These are phyloP conservation scores for Hymenoscyphus linearis DNA, from an alignment of 2,329 filamentous ascomycete species.

Conservation along the genomic window DNA sequence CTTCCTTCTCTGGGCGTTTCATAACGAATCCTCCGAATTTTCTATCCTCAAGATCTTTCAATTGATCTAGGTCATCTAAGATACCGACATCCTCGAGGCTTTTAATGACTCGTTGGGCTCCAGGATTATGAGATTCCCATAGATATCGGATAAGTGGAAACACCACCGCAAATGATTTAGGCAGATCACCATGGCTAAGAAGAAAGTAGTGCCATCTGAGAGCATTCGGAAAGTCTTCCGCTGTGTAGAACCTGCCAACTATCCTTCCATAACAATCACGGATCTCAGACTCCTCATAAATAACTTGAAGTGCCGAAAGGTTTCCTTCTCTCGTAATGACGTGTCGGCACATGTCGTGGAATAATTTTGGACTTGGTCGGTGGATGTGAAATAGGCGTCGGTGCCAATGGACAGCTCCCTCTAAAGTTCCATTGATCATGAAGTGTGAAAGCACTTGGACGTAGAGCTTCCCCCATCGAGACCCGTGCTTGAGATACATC, in stretches of 20 bases:
- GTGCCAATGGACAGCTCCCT: slow-evolving; percentile 27
- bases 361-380: slow-evolving; percentile 31
- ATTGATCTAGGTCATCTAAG: slow-evolving; percentile 17
- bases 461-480: slow-evolving; percentile 38
- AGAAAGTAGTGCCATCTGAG: slow-evolving; percentile 43
- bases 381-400: slow-evolving; percentile 25
- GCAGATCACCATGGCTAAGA: slow-evolving; percentile 37
- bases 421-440: slow-evolving; percentile 24
- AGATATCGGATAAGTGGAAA: slow-evolving; percentile 38
- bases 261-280: slow-evolving; percentile 39
- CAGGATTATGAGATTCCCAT: slow-evolving; percentile 29
- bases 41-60: not conserved
- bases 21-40: too few relatives aligned
- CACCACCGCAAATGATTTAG: slow-evolving; percentile 34
- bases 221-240: slow-evolving; percentile 35
- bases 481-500: slow-evolving; percentile 35
- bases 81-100: slow-evolving; percentile 26
- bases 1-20: too few relatives aligned
- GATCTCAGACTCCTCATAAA: slow-evolving; percentile 36
- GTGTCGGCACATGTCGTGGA: slow-evolving; percentile 34
- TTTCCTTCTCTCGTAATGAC: slow-evolving; percentile 22
- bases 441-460: slow-evolving; percentile 37
- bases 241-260: slow-evolving; percentile 37
- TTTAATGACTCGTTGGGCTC: slow-evolving; percentile 15
- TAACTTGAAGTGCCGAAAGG: slow-evolving; percentile 35